Evolutionary conservation across 164 flowering plant genomes (phyloP), one percentile per base, ranked within the genome.

Genomic region (Euptelea pleiosperma): DNA sequence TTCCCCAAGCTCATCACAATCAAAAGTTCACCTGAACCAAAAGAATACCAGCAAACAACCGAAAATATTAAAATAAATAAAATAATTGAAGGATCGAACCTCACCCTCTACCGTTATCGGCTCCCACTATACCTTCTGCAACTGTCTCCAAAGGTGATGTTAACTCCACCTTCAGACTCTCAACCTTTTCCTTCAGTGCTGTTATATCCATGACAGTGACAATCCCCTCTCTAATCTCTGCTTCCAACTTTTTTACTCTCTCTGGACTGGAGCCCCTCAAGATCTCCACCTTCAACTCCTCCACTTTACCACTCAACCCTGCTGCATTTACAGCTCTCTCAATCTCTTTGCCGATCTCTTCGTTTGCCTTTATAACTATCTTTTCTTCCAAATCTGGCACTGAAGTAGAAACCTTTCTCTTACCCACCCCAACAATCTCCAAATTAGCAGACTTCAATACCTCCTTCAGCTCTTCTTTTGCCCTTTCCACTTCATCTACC

Each of bases 161-260:
- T 24, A 41, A 22, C 39, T 70, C 68, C 30, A 12, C n/a, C 3
- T 47, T 47, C 30, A 73, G 42, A 60, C 58, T 52, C 9, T 73
- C 71, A 41, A 73, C 35, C 64, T 76, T 67, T 8, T 67, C 68
- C 62, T 76, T 69, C 63, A 76, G 43, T 36, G 66, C 35, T 2
- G 52, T 22, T 26, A 50, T 37, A 57, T 71, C 64, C 58, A 75
- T 30, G 1, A 53, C 66, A 47, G 73, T 64, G 15, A 41, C 61
- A 56, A 74, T 74, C 18, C 19, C 55, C 39, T 67, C 63, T 58
- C 35, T 72, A 48, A 79, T 79, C 58, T 74, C 75, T 37, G 60
- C 64, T 55, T 68, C 45, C 64, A 76, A 29, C 48, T 60, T 64
- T 43, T 67, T 47, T 18, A 58, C 58, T 52, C 57, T 60, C 44